Conservation (phyloP, 1,139 yeast species). For the Meyerozyma sp. region DNA sequence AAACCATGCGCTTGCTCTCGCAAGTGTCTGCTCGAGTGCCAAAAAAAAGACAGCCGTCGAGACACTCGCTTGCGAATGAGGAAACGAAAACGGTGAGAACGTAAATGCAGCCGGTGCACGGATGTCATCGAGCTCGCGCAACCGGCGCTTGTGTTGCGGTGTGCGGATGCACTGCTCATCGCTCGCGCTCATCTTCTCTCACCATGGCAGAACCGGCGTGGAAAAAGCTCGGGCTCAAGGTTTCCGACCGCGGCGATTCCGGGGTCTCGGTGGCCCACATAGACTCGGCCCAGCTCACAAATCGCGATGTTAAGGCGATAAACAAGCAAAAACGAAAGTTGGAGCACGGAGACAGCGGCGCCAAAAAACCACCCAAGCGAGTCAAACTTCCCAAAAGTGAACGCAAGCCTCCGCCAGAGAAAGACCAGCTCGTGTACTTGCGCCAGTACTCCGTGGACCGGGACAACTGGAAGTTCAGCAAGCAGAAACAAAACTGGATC, state of each 20-base stretch:
- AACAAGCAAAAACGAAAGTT: conserved; percentile 27
- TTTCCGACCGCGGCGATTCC: conserved; percentile 42
- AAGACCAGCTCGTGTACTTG: conserved; percentile 75
- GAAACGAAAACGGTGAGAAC: not conserved
- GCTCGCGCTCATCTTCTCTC: not conserved
- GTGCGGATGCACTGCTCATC: too few species aligned
- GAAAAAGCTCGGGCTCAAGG: conserved; percentile 77
- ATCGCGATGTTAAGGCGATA: conserved; percentile 43
- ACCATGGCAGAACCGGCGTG: conserved; percentile 67
- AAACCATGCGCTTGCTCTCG: conserved; percentile 37
- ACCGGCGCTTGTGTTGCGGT: too few species aligned
- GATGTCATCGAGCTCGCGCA: too few species aligned
- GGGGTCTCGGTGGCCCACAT: conserved; percentile 34
- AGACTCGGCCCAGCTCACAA: conserved; percentile 43
- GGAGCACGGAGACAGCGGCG: conserved; percentile 14
- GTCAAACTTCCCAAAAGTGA: conserved; percentile 70
- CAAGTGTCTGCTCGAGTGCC: not conserved
- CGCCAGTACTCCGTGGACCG: conserved; percentile 58
- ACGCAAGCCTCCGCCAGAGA: conserved; percentile 71
- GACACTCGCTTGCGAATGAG: not conserved
- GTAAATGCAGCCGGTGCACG: not conserved
- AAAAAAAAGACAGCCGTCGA: not conserved
- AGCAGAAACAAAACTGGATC: conserved; percentile 93
- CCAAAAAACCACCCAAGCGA: conserved; percentile 66
- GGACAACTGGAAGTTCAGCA: conserved; percentile 83